Base-by-base conservation (phyloP, 345 rosid genomes). In the Eucalyptus dawsonii region DNA sequence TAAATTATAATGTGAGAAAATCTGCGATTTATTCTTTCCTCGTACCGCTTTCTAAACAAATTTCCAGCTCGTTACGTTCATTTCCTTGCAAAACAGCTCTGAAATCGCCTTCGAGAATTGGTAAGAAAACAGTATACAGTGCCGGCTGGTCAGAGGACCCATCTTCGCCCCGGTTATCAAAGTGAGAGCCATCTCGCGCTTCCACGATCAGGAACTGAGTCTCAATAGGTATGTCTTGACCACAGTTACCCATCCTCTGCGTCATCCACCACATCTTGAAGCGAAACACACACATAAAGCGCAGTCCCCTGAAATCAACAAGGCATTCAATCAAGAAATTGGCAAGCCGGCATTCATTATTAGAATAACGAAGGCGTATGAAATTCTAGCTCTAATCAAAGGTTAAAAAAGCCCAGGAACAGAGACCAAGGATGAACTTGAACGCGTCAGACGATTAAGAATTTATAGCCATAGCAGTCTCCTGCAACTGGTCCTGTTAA, bases 181-280 rank as follows among this genome's bases (percentile, higher is more conserved):
- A 92, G 85, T 92, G 90, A 86, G 95, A 93, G 29, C 94, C 95
- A 29, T 90, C 93, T 6, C 88, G 80, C 6, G 93, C 90, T 90
- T 95, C 96, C 11, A 93, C 94, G 29, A 95, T 51, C 92, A 95
- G 50, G 91, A 94, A 95, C 76, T 95, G 96, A 27, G 96, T 94
- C 93, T 95, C 97, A 86, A 91, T 93, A 17, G 97, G 97, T 34
- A 95, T 93, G 34, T 95, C 96, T 72, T 62, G 90, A 10, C 96
- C 96, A 65, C 90, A 91, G 89, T 34, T 92, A 34, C 96, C 96
- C 94, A 94, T 95, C 90, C 95, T 94, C 89, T 95, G 97, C 22
- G 97, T 94, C 96, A 95, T 95, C 97, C 97, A 95, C 97, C 97
- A 95, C 90, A 95, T 58, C 88, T 94, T 95, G 94, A 94, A 95